These are phyloP conservation scores for Eucalyptus cloeziana DNA, from an alignment of 345 rosid genomes.

Conservation along the genomic window DNA sequence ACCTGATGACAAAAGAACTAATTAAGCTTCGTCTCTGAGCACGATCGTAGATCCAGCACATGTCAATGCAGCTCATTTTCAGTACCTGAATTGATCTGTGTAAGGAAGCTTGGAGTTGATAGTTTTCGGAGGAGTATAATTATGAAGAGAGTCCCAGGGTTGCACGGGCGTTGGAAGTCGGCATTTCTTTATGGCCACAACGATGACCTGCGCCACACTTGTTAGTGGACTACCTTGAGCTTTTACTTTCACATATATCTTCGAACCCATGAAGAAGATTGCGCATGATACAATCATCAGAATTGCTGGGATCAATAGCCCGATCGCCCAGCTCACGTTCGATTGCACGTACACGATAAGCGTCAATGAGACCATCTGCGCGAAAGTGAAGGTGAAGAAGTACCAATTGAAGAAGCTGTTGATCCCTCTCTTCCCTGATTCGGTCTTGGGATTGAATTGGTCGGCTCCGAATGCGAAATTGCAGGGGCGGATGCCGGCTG, in stretches of 20 bases:
- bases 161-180: conserved; percentile 2
- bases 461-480: conserved; percentile 16
- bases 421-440: conserved; percentile 6
- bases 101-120: conserved; percentile 26
- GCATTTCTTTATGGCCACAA: conserved; percentile 19
- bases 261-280: conserved; percentile 9
- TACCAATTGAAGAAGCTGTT: conserved; percentile 29
- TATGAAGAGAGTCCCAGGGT: conserved; percentile 23
- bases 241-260: conserved; percentile 4
- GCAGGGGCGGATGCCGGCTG: conserved; percentile 13
- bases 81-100: conserved; percentile 37
- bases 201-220: conserved; percentile 29
- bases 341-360: conserved; percentile 17
- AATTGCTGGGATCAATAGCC: conserved; percentile 3
- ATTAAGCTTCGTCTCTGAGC: background rate
- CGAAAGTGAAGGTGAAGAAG: conserved; percentile 12
- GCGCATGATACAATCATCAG: conserved; percentile 8
- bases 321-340: conserved; percentile 13
- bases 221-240: conserved; percentile 56
- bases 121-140: conserved; percentile 12
- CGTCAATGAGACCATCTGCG: conserved; percentile 5
- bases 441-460: conserved; percentile 10
- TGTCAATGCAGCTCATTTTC: background rate
- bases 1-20: conserved; percentile 2
- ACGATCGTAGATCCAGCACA: background rate